Base-by-base conservation (phyloP, 495 filamentous ascomycete genomes). In the Xylaria palmicola region DNA sequence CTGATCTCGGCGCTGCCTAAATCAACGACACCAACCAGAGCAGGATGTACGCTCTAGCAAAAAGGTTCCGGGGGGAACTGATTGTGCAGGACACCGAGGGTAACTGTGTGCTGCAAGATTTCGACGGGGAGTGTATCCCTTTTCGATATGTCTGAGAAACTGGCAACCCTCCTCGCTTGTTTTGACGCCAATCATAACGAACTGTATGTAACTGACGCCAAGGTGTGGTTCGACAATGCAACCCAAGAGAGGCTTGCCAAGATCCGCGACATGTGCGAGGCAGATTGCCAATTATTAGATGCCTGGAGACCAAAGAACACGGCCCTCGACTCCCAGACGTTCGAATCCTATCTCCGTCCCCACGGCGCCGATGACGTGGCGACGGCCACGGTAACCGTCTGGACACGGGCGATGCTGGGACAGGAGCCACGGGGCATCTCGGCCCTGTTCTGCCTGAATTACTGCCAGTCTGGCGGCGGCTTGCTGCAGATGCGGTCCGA, bases 1-100 rank as follows among this genome's bases (percentile, higher is more conserved):
- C 74, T 19, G 81, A 83, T 32, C 57, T 83, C 22, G 81, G 80
- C 6, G 80, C 76, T 2, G 77, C 78, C 4, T 83, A 79, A 80
- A 77, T 82, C 59, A 84, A 84, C 65, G 74, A 80, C 39, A 77
- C 71, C 5, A 82, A 73, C 40, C 82, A 85, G 59, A 65, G 47
- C 15, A 65, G 67, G 40, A 73, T 83, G 17, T 72, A 60, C 47
- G 65, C 60, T 0, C 57, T 80, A 6, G 74, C 73, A 0, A 59
- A 72, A 47, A 40, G 63, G 1, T 78, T 68, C 44, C 74, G 73
- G 0, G 54, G 74, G 4, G 75, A 83, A 29, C 50, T 79, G 1
- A 64, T 80, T 17, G 65, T 69, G 48, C 81, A 84, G 67, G 73
- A 77, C 26, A 75, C 68, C 0, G 29, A 50, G 3, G 79, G 79